These are phyloP conservation scores for Alternaria panax DNA, from an alignment of 2,329 filamentous ascomycete species.

Conservation along the genomic window DNA sequence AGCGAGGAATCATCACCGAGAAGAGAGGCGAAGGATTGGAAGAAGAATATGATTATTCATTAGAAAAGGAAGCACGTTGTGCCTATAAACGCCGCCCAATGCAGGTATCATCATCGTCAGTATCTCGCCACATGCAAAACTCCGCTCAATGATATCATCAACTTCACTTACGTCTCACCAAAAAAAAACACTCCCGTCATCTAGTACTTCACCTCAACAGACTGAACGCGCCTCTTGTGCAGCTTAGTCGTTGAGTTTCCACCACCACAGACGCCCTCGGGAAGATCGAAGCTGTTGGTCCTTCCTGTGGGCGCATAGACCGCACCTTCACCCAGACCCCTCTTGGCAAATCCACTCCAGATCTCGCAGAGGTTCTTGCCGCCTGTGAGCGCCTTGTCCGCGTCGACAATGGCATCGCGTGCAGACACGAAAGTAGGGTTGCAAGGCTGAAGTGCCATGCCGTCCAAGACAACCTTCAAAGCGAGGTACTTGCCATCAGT, in stretches of 20 bases:
- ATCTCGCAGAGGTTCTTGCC: conserved; percentile 61
- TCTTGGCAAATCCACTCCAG: conserved; percentile 65
- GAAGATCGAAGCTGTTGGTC: conserved; percentile 35
- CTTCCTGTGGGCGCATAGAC: conserved; percentile 28
- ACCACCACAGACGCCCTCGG: conserved; percentile 22
- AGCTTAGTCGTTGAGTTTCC: neutral
- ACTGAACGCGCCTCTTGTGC: neutral
- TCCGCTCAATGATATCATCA: neutral
- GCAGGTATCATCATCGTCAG: conserved; percentile 1
- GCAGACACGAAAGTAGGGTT: conserved; percentile 62
- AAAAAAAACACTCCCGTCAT: neutral
- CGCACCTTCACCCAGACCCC: conserved; percentile 58
- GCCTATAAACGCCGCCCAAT: conserved; percentile 2
- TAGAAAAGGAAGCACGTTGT: neutral
- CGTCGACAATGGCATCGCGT: conserved; percentile 64
- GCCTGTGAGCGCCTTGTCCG: conserved; percentile 60
- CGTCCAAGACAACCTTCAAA: conserved; percentile 63
- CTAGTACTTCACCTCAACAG: neutral
- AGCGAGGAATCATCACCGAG: no score
- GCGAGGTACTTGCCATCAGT: conserved; percentile 61
- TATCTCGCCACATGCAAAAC: neutral
- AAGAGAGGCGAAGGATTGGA: neutral
- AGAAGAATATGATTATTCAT: neutral
- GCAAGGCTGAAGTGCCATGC: conserved; percentile 64
- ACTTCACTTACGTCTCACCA: neutral